These are phyloP conservation scores for Dimargaris verticillata DNA, from an alignment of 192 early-diverging fungal species.

Conservation along the genomic window DNA sequence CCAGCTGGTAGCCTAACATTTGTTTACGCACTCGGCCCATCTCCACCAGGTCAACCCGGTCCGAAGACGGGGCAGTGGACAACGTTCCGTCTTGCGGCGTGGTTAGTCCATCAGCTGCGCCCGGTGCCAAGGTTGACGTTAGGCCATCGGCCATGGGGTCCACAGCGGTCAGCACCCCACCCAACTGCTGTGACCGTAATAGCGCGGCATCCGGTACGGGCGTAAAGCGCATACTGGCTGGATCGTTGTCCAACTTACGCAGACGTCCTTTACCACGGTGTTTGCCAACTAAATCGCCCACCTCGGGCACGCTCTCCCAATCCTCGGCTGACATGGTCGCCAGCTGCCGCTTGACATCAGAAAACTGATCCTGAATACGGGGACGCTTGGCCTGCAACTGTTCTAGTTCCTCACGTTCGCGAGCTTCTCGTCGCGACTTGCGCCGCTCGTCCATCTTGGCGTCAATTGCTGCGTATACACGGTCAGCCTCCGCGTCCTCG, in stretches of 20 bases:
- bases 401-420: constrained; percentile 53
- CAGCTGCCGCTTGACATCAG: constrained; percentile 76
- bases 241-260: constrained; percentile 12
- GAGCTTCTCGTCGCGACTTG: constrained; percentile 49
- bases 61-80: neutral
- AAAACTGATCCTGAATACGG: constrained; percentile 78
- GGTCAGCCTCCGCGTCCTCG: constrained; percentile 95
- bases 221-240: constrained; percentile 22
- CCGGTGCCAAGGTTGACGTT: neutral
- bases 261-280: constrained; percentile 43
- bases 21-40: constrained; percentile 86
- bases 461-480: constrained; percentile 79
- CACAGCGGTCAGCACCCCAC: neutral
- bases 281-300: constrained; percentile 72
- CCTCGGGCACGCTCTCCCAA: constrained; percentile 68
- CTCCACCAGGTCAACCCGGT: constrained; percentile 64
- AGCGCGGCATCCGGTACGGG: constrained; percentile 27
- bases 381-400: constrained; percentile 48
- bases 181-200: neutral
- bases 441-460: constrained; percentile 77
- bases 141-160: neutral
- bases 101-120: neutral
- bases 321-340: constrained; percentile 61
- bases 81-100: constrained; percentile 21
- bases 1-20: constrained; percentile 78